Conservation (phyloP, 306 rosid species). For the Trifolium repens region DNA sequence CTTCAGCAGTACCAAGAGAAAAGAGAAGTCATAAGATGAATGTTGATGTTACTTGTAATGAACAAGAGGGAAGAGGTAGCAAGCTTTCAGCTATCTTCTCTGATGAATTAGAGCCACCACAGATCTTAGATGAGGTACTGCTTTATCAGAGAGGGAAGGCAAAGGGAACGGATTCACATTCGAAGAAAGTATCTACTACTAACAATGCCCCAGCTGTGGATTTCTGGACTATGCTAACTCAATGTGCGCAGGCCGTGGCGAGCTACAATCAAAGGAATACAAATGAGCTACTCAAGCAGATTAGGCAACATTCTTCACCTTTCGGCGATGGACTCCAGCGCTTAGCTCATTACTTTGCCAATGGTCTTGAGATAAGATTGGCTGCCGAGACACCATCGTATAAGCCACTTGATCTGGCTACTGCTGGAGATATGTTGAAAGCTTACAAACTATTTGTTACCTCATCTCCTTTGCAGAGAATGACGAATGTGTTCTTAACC, state of each 20-base stretch:
- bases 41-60: conserved; percentile 25
- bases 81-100: conserved; percentile 51
- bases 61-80: conserved; percentile 52
- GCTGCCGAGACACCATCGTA: conserved; percentile 54
- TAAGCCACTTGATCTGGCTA: conserved; percentile 31
- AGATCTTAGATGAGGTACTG: conserved; percentile 53
- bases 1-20: conserved; percentile 24
- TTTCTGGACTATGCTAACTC: conserved; percentile 67
- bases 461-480: conserved; percentile 62
- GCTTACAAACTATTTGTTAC: conserved; percentile 59
- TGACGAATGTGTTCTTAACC: conserved; percentile 54
- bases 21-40: conserved; percentile 45
- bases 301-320: conserved; percentile 67
- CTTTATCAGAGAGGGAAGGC: conserved; percentile 40
- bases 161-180: conserved; percentile 31
- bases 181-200: conserved; percentile 46
- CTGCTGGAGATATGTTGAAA: conserved; percentile 63
- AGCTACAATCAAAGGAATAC: conserved; percentile 65
- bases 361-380: conserved; percentile 67
- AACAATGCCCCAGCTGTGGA: conserved; percentile 46
- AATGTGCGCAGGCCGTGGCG: conserved; percentile 75
- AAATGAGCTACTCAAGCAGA: conserved; percentile 58
- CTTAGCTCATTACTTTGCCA: conserved; percentile 70
- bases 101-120: conserved; percentile 44
- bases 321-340: conserved; percentile 71